These are phyloP conservation scores for Fusarium sp. DNA, from an alignment of 2,329 filamentous ascomycete species.

Conservation along the genomic window DNA sequence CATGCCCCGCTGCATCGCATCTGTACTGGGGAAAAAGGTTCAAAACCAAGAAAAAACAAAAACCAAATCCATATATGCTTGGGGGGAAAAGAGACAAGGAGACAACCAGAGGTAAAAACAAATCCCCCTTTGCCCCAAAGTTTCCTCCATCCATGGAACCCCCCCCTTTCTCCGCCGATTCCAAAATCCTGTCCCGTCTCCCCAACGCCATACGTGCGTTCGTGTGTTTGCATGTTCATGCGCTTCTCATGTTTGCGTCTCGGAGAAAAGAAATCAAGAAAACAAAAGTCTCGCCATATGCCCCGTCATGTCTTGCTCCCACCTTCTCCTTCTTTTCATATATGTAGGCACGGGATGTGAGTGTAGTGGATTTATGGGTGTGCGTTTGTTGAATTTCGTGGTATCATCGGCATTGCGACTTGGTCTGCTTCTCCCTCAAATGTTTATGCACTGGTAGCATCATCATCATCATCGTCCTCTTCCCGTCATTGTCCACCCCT, in stretches of 20 bases:
- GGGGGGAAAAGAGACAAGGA: not conserved
- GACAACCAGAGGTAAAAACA: constrained; percentile 12
- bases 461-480: not conserved
- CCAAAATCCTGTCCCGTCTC: constrained; percentile 43
- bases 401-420: constrained; percentile 52
- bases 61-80: constrained; percentile 38
- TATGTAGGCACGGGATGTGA: constrained; percentile 35
- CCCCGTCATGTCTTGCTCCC: constrained; percentile 29
- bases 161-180: constrained; percentile 15
- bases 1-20: constrained; percentile 42
- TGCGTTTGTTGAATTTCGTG: constrained; percentile 53
- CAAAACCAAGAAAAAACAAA: constrained; percentile 14
- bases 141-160: constrained; percentile 11
- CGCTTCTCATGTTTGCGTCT: constrained; percentile 29
- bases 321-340: constrained; percentile 27
- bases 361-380: constrained; percentile 39
- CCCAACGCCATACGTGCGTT: constrained; percentile 52
- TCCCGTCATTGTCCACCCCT: constrained; percentile 53
- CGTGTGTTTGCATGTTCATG: constrained; percentile 35
- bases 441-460: constrained; percentile 39
- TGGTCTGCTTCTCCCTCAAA: constrained; percentile 41
- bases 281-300: constrained; percentile 5
- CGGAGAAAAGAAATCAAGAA: constrained; percentile 6
- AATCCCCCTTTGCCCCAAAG: constrained; percentile 31
- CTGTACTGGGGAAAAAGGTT: constrained; percentile 18